These are phyloP conservation scores for Mesembryanthemum crystallinum DNA, from an alignment of 148 eudicot genomes.

Conservation along the genomic window DNA sequence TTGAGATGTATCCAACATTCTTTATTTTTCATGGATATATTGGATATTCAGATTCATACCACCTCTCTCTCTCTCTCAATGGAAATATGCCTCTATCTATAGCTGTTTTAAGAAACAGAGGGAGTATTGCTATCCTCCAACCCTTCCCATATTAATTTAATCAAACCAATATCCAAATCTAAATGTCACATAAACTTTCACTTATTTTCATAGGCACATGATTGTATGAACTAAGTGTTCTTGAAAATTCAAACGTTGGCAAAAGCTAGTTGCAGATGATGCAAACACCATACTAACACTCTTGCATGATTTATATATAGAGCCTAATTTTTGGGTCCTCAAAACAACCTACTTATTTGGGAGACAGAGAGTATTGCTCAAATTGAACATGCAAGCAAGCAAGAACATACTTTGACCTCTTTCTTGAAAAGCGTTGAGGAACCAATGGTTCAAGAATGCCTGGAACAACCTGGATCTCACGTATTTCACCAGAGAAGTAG, in stretches of 20 bases:
- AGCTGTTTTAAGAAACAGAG: too few relatives aligned
- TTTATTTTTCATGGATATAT: too few relatives aligned
- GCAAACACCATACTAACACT: not conserved
- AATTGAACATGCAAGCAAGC: constrained; percentile 8
- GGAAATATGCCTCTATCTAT: too few relatives aligned
- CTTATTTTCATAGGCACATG: not conserved
- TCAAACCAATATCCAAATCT: too few relatives aligned
- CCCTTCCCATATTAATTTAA: too few relatives aligned
- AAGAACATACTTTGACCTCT: constrained; percentile 41
- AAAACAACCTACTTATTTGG: not conserved
- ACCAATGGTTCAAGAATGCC: constrained; percentile 45
- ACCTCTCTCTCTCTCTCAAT: too few relatives aligned
- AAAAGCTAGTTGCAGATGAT: not conserved
- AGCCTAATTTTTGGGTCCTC: not conserved
- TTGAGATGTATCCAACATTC: too few relatives aligned
- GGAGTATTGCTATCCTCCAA: too few relatives aligned
- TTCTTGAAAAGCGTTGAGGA: constrained; percentile 52
- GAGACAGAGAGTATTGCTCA: not conserved
- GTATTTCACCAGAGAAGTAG: constrained; percentile 51
- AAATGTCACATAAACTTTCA: too few relatives aligned
- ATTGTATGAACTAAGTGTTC: not conserved
- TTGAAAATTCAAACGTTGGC: not conserved
- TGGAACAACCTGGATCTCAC: constrained; percentile 39
- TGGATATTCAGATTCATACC: too few relatives aligned
- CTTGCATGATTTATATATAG: not conserved